Evolutionary conservation across 2,329 filamentous ascomycete genomes (phyloP).

Genomic region (Monilinia fructigena): DNA sequence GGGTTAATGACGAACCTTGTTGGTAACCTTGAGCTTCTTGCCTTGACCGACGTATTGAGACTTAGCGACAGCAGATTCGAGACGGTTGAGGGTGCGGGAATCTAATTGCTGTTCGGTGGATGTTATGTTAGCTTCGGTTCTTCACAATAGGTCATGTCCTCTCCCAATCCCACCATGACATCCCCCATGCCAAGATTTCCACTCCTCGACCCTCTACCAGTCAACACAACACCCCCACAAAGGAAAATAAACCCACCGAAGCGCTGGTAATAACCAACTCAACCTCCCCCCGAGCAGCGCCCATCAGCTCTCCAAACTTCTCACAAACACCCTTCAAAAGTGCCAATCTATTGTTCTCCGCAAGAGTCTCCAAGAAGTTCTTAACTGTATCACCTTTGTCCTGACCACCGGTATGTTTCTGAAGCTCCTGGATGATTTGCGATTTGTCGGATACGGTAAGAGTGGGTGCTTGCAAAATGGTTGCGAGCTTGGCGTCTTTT

Average conservation of each 20-base stretch:
- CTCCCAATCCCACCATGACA: background rate
- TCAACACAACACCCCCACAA: background rate
- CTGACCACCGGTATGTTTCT: slow-evolving; percentile 71
- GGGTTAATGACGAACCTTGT: slow-evolving; percentile 60
- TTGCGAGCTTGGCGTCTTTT: slow-evolving; percentile 77
- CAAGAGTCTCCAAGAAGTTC: slow-evolving; percentile 88
- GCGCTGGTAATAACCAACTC: slow-evolving; percentile 91
- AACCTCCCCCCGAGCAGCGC: slow-evolving; percentile 86
- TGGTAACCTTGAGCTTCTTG: slow-evolving; percentile 97
- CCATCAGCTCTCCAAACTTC: slow-evolving; percentile 86
- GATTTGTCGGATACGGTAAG: slow-evolving; percentile 78
- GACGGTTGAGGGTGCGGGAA: slow-evolving; percentile 76
- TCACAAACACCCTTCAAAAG: slow-evolving; percentile 77
- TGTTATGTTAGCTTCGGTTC: slow-evolving; percentile 21
- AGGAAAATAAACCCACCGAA: slow-evolving; percentile 57
- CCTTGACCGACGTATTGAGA: slow-evolving; percentile 83
- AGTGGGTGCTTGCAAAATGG: slow-evolving; percentile 77
- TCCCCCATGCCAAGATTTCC: background rate
- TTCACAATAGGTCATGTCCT: background rate
- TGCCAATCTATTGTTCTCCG: slow-evolving; percentile 93
- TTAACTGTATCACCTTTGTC: slow-evolving; percentile 79
- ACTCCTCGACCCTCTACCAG: background rate
- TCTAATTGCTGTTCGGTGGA: slow-evolving; percentile 67
- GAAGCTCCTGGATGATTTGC: slow-evolving; percentile 80
- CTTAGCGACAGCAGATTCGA: slow-evolving; percentile 87